Conservation (phyloP, 805 yeast species). For the Suhomyces kilbournensis region DNA sequence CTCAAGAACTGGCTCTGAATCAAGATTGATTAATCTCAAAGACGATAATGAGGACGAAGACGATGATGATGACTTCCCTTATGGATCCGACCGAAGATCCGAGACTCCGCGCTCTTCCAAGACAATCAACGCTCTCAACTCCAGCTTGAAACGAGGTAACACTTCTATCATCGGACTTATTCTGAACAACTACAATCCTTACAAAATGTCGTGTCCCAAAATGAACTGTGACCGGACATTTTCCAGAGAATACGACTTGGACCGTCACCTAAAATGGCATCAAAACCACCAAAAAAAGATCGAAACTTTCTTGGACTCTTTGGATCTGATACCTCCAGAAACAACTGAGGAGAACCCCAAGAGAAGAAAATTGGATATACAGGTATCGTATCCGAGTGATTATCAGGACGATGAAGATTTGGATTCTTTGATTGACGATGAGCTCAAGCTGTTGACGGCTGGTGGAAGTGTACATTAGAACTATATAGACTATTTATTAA, state of each 20-base stretch:
- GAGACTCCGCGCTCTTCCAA: conserved; percentile 5
- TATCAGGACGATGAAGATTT: conserved; percentile 17
- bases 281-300: conserved; percentile 29
- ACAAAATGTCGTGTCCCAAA: conserved; percentile 45
- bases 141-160: conserved; percentile 1
- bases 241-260: conserved; percentile 45
- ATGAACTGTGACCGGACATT: conserved; percentile 53
- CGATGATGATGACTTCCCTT: background rate
- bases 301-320: conserved; percentile 25
- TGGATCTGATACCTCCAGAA: conserved; percentile 13
- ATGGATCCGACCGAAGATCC: background rate
- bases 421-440: conserved; percentile 23
- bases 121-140: conserved; percentile 6
- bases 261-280: conserved; percentile 56
- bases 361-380: background rate
- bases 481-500: background rate
- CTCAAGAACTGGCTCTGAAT: background rate
- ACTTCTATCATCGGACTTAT: conserved; percentile 35
- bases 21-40: background rate
- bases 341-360: background rate
- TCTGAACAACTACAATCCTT: conserved; percentile 32
- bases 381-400: background rate
- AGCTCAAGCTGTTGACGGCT: conserved; percentile 18
- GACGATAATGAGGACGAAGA: conserved; percentile 9
- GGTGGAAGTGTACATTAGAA: conserved; percentile 8